These are phyloP conservation scores for Ganoderma lingzhi DNA, from an alignment of 1,284 basidiomycete genomes.

Conservation along the genomic window DNA sequence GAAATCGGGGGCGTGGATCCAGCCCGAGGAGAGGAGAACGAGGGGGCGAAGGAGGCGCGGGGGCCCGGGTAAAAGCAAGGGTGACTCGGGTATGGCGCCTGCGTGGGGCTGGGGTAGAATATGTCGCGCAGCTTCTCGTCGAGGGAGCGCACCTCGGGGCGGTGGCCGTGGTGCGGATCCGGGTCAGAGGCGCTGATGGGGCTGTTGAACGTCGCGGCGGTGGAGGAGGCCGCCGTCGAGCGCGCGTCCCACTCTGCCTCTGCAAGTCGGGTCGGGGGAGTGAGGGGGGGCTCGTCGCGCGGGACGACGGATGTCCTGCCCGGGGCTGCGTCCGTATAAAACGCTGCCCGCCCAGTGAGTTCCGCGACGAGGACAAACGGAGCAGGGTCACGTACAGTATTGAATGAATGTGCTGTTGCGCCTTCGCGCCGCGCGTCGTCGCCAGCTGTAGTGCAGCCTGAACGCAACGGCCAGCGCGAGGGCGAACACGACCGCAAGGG, in stretches of 20 bases:
- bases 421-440: constrained; percentile 2
- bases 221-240: background rate
- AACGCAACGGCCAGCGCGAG: background rate
- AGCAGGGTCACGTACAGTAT: background rate
- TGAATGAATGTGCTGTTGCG: background rate
- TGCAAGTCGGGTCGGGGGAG: background rate
- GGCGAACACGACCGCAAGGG: constrained; percentile 10
- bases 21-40: background rate
- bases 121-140: constrained; percentile 7
- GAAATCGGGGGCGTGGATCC: constrained; percentile 8
- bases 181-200: background rate
- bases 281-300: background rate
- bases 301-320: background rate
- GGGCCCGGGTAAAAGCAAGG: background rate
- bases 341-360: background rate
- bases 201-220: background rate
- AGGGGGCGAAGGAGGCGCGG: background rate
- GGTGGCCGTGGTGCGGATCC: background rate
- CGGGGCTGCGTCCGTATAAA: background rate
- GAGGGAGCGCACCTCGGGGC: background rate
- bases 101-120: background rate
- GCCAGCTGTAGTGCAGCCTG: constrained; percentile 11
- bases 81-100: background rate
- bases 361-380: background rate
- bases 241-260: background rate